Evolutionary conservation across 441 rosid genomes (phyloP), one percentile per base, ranked within the genome.

Genomic region (Pelargonium fulgidum): DNA sequence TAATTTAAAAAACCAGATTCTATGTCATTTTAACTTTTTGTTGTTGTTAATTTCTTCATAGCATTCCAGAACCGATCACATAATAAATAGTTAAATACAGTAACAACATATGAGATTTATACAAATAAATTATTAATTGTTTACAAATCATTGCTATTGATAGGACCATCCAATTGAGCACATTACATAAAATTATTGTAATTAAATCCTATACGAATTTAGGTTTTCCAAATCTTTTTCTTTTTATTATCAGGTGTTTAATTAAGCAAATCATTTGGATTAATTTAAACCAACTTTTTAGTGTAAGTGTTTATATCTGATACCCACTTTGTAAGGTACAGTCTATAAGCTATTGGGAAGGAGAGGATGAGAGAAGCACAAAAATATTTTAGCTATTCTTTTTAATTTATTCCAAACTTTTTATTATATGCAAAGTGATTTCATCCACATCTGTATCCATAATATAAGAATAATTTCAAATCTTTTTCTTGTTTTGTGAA

Each of bases 321-420:
- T 50, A 14, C 58, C 58, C 58, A 50, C 58, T 50, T 50, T 48
- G 54, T 48, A 9, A 11, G 24, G 24, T 22, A 22, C 24, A 22
- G 24, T 22, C 24, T 22, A 22, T 10, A 9, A n/a, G 50, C 11
- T 11, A 45, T 45, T 45, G 50, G 50, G 50, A 45, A 45, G 50
- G 50, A 45, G 54, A 48, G 54, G 14, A 48, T 11, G 58, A 13
- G 58, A 50, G 14, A 13, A 50, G 58, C 58, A 50, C n/a, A 6
- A 50, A 50, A 50, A 50, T 50, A 50, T 50, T 50, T n/a, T 50
- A 50, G n/a, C 58, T 50, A 11, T 13, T 50, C 58, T 50, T 50
- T 50, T 50, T 13, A 50, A 13, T 50, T 17, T 50, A 50, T 50
- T 50, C 58, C 58, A 11, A 48, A 11, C 16, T 50, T 50, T 50